Evolutionary conservation across 1,284 basidiomycete species (phyloP).

Genomic region (Rhodotorula glutinis): DNA sequence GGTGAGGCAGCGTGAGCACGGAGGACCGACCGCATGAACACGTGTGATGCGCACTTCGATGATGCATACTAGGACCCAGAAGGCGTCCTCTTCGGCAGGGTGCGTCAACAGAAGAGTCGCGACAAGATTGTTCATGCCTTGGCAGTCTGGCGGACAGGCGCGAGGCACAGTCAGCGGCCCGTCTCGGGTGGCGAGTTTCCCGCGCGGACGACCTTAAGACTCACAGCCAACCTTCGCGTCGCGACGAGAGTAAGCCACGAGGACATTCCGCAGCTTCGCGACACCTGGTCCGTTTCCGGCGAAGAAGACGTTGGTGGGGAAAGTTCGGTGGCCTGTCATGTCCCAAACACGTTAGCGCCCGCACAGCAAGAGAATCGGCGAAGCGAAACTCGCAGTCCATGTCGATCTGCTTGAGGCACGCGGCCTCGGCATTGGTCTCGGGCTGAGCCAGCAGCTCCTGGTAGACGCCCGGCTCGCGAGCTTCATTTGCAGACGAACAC

Average conservation of each 20-base stretch:
- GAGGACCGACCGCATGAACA: slow-evolving; percentile 67
- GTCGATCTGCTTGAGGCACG: slow-evolving; percentile 77
- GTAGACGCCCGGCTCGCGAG: slow-evolving; percentile 88
- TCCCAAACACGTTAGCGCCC: not conserved
- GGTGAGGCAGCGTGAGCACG: slow-evolving; percentile 22
- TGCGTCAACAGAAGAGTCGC: slow-evolving; percentile 90
- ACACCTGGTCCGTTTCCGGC: slow-evolving; percentile 92
- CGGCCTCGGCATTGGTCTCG: slow-evolving; percentile 54
- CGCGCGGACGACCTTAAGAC: not conserved
- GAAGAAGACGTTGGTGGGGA: slow-evolving; percentile 96
- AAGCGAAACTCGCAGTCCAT: slow-evolving; percentile 72
- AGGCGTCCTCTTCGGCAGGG: slow-evolving; percentile 92
- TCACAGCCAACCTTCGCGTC: slow-evolving; percentile 49
- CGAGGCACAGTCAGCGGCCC: too few relatives aligned
- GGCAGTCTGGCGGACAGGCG: slow-evolving; percentile 53
- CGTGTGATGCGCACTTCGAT: slow-evolving; percentile 64
- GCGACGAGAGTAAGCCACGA: slow-evolving; percentile 83
- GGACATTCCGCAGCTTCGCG: slow-evolving; percentile 79
- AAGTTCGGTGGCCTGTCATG: slow-evolving; percentile 58
- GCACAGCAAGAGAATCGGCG: not conserved
- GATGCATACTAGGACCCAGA: slow-evolving; percentile 89
- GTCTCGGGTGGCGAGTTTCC: slow-evolving; percentile 9
- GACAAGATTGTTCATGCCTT: slow-evolving; percentile 92
- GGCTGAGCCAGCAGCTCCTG: slow-evolving; percentile 69
- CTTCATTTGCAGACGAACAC: slow-evolving; percentile 85